Conservation (phyloP, 1,284 basidiomycete genomes). For the Moniliophthora roreri region DNA sequence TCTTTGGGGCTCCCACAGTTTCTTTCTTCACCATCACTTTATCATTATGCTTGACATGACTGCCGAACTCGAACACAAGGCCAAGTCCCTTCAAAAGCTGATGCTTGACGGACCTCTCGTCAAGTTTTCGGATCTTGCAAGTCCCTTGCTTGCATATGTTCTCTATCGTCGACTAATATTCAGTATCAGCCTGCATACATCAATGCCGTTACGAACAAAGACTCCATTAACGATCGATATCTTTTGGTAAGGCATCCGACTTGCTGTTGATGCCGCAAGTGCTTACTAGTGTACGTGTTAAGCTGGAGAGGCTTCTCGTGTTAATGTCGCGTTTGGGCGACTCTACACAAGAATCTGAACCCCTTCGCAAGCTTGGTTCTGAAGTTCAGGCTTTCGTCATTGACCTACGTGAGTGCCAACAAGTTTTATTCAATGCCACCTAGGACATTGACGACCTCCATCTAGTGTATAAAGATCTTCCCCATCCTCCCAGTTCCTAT, state of each 20-base stretch:
- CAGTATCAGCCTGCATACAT: slow-evolving; percentile 30
- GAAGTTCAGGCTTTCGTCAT: slow-evolving; percentile 48
- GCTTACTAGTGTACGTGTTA: neutral
- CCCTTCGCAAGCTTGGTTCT: slow-evolving; percentile 32
- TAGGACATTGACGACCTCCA: slow-evolving; percentile 14
- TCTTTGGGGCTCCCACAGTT: neutral
- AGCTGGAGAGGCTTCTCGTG: slow-evolving; percentile 57
- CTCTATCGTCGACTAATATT: neutral
- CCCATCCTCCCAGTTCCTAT: slow-evolving; percentile 62
- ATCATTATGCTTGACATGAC: neutral
- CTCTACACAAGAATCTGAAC: slow-evolving; percentile 22
- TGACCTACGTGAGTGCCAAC: slow-evolving; percentile 43
- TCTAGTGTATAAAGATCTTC: slow-evolving; percentile 65
- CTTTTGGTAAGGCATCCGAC: slow-evolving; percentile 42
- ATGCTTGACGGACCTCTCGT: neutral
- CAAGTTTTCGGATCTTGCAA: neutral
- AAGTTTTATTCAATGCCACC: slow-evolving; percentile 12
- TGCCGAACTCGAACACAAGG: too few relatives aligned
- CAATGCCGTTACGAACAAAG: slow-evolving; percentile 48
- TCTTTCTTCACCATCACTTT: neutral
- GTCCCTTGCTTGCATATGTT: neutral
- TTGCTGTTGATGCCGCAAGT: neutral
- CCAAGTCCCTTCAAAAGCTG: neutral
- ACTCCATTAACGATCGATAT: slow-evolving; percentile 55
- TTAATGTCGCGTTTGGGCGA: slow-evolving; percentile 52